Evolutionary conservation across 192 early-diverging fungal species (phyloP), one percentile per base, ranked within the genome.

Genomic region (Diversispora eburnea): DNA sequence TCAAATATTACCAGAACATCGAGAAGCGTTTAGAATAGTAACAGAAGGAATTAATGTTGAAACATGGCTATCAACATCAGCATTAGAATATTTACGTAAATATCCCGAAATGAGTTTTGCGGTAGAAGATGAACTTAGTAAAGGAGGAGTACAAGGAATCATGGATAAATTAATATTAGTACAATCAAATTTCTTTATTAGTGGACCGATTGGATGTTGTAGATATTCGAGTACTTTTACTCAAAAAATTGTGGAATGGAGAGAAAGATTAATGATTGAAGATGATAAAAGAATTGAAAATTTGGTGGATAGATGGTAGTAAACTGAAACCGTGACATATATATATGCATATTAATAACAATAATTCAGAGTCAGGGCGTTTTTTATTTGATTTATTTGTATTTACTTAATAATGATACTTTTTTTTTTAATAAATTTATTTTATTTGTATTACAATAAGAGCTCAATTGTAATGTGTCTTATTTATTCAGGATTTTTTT

Each of bases 11-110:
- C 22, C 19, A 17, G 54, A 80, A n/a, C 78, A 82, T 43, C 81
- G 80, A 62, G 57, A 61, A 15, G 76, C 81, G 0, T 76, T 82
- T 19, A 41, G 49, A 5, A 77, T 80, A 39, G 10, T 82, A 33
- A 67, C 49, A 0, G 9, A 3, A 20, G 8, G 46, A 13, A 5
- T 67, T 22, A n/a, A 48, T 15, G 5, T 47, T 19, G 20, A 67
- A 3, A 67, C 65, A 13, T 67, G 65, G 65, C 22, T 67, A 25
- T 51, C 65, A 48, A 41, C 41, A 20, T 12, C 22, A 5, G 45
- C 46, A n/a, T 25, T 67, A 33, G 65, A 33, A 39, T 22, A 13
- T 61, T 33, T 61, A 33, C 33, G 39, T 12, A 13, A 22, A 8
- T 10, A 39, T 39, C 59, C 59, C 39, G 12, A 12, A 61, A 13